Base-by-base conservation (phyloP, 1,139 yeast species). In the Pichia terricola region DNA sequence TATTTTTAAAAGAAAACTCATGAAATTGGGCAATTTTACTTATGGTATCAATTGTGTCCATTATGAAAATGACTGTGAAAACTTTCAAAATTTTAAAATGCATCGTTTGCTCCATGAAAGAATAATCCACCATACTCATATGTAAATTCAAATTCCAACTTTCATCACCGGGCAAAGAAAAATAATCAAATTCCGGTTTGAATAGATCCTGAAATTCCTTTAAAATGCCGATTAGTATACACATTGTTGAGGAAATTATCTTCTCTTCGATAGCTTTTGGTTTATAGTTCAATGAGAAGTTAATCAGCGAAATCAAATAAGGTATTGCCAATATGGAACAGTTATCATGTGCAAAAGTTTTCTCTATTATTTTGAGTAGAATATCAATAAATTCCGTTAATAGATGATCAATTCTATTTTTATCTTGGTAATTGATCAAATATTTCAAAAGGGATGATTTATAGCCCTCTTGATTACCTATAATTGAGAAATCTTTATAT, bases 41-140 rank as follows among this genome's bases (percentile, higher is more conserved):
- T 47, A 64, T 34, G 0, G 63, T 54, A 50, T 81, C 86, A 28
- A 81, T 53, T 2, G 75, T 64, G 56, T 81, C 88, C 59, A 77
- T 66, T 6, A 76, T 66, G 53, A 71, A 72, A 1, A 74, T 55
- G 4, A 78, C 61, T 2, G 69, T 64, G 46, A 77, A 67, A 37
- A 71, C 71, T 51, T 78, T 79, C 8, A 80, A 56, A 2, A 77
- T 57, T 53, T 55, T 59, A 5, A 43, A 40, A 44, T 74, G 79
- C 46, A 64, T 62, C 22, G 68, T 59, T 40, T 69, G 73, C 33
- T 66, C 71, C 39, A 65, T 64, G 39, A 49, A 47, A 26, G 49
- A 49, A 40, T 53, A 48, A 39, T 54, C 50, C 38, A 53, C 37
- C 1, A 51, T 6, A 30, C 9, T 8, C 22, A 16, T 16, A 16